Evolutionary conservation across 306 rosid genomes (phyloP), one percentile per base, ranked within the genome.

Genomic region (Sicyos baderoa): DNA sequence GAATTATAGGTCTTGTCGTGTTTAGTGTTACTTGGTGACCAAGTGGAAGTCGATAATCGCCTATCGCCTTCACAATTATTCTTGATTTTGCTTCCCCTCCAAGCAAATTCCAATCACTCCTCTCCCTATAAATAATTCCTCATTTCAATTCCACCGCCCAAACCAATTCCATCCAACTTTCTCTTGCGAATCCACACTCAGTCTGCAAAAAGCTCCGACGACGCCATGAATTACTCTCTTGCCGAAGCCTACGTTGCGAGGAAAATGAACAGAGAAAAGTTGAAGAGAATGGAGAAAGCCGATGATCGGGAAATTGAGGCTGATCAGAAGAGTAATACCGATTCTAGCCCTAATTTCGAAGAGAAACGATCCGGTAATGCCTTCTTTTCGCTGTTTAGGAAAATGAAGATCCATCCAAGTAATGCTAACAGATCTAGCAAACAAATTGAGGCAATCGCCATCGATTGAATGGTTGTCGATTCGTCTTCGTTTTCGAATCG

Each of bases 351-450:
- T 23, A 51, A 27, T 14, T 49, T n/a, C 15, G 59, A 32, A 27
- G 7, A 4, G 1, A 69, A 32, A 23, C 18, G 12, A 1, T 40
- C 54, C 42, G 21, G 44, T 7, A 18, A 15, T 16, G 16, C 59
- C 7, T 48, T 11, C 29, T 50, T 11, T 40, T 85, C 75, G 79
- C n/a, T 80, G 21, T 64, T 75, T 2, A 80, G 76, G 64, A 63
- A 73, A 15, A 25, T 58, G 65, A 58, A 58, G 44, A 69, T 74
- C 0, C 75, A 71, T 56, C 75, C 75, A n/a, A 21, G 18, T 17
- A 40, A 4, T 37, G 22, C 65, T 18, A 61, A 61, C 2, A 61
- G 2, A 23, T 61, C 25, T 35, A 1, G 0, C 35, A 29, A 29
- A 29, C 35, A 29, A 29, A 29, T 29, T 29, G 35, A 29, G 35